Percentiles rank a stretch among this genome's conserved stretches.
Evolutionary conservation across 176 grass and related monocot genomes (phyloP).

Genomic region (Hyparrhenia diplandra): DNA sequence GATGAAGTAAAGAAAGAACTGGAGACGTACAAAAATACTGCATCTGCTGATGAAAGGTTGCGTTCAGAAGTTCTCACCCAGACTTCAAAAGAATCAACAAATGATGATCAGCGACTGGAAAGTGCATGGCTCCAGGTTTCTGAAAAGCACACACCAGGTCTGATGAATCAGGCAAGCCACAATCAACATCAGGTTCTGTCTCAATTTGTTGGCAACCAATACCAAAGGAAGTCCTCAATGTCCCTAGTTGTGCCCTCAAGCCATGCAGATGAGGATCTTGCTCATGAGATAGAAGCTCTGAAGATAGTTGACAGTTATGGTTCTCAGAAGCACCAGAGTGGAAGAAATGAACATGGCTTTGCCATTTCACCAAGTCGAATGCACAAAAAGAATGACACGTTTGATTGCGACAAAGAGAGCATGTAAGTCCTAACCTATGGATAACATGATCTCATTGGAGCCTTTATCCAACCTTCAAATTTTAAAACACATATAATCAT

Average conservation of each 20-base stretch:
- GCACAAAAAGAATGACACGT: slow-evolving; percentile 45
- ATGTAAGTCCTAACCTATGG: slow-evolving; percentile 40
- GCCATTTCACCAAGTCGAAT: slow-evolving; percentile 68
- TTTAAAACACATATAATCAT: not conserved
- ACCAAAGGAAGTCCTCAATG: slow-evolving; percentile 22
- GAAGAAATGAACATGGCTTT: slow-evolving; percentile 27
- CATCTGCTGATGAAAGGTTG: slow-evolving; percentile 2
- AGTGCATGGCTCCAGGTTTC: slow-evolving; percentile 67
- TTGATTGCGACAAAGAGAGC: slow-evolving; percentile 46
- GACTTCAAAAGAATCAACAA: slow-evolving; percentile 14
- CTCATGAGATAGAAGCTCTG: slow-evolving; percentile 54
- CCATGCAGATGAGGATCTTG: slow-evolving; percentile 45
- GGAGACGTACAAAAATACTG: slow-evolving; percentile 12
- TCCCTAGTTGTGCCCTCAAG: slow-evolving; percentile 29
- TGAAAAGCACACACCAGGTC: slow-evolving; percentile 46
- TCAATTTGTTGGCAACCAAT: slow-evolving; percentile 32
- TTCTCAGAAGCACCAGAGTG: slow-evolving; percentile 21
- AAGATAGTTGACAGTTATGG: slow-evolving; percentile 42
- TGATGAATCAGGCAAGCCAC: slow-evolving; percentile 40
- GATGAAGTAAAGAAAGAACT: slow-evolving; percentile 28
- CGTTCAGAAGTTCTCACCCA: slow-evolving; percentile 6
- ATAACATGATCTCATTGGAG: not conserved
- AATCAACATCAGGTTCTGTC: slow-evolving; percentile 55
- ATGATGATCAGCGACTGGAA: slow-evolving; percentile 64
- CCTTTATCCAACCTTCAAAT: not conserved